phyloP scores from a whole-genome alignment of 1,284 basidiomycete species.

The Sporisorium sorghi region DNA sequence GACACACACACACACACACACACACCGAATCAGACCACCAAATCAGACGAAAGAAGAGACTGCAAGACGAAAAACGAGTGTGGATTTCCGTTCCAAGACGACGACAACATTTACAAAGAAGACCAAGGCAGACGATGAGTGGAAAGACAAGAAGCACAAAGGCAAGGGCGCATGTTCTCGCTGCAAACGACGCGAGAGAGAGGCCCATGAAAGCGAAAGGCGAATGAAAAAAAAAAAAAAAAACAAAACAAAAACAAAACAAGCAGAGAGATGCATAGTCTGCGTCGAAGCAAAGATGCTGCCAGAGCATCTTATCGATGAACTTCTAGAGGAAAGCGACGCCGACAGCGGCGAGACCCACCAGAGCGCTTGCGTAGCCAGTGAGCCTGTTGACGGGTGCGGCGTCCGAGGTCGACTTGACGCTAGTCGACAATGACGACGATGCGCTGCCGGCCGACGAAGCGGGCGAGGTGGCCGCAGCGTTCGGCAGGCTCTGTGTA shows the following conservation, averaged over 20 bases:
- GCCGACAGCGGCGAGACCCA: constrained; percentile 46
- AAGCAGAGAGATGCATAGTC: background rate
- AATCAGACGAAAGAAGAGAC: background rate
- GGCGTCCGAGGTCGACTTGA: constrained; percentile 33
- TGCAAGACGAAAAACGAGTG: constrained; percentile 8
- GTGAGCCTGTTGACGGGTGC: constrained; percentile 22
- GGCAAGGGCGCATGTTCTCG: background rate
- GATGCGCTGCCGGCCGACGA: constrained; percentile 68
- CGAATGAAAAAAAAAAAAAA: too few relatives aligned
- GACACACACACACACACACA: too few relatives aligned
- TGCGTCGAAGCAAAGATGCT: constrained; percentile 6
- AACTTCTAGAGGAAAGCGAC: constrained; percentile 32
- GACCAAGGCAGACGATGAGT: background rate
- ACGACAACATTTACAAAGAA: constrained; percentile 9
- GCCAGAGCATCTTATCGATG: constrained; percentile 20
- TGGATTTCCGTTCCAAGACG: background rate
- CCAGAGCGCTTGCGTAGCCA: constrained; percentile 31
- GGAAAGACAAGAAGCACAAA: constrained; percentile 7
- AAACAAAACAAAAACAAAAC: too few relatives aligned
- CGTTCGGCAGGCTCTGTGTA: constrained; percentile 72
- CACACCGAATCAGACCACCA: background rate
- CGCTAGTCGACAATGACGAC: constrained; percentile 16
- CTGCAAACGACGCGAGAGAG: background rate
- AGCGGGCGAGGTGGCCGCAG: constrained; percentile 80
- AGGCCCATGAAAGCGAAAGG: constrained; percentile 21